Evolutionary conservation across 2,329 filamentous ascomycete genomes (phyloP).

Genomic region (Pseudogymnoascus sp.): DNA sequence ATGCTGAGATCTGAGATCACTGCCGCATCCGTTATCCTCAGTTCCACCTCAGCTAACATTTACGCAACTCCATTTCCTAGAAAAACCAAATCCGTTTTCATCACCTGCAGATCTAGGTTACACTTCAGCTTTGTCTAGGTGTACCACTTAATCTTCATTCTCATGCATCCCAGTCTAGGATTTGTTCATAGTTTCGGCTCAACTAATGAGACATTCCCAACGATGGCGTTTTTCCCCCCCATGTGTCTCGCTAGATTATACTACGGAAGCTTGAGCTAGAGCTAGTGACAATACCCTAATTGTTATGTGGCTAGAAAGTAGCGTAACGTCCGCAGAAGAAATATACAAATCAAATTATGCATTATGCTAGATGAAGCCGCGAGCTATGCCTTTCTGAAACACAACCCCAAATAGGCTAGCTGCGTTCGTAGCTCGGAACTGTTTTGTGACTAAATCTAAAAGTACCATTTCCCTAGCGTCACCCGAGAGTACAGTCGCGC

Average conservation of each 20-base stretch:
- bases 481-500: not conserved
- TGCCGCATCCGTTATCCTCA: not conserved
- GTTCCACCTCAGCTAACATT: not conserved
- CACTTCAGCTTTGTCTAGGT: not conserved
- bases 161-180: not conserved
- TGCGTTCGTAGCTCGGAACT: not conserved
- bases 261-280: not conserved
- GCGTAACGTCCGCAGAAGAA: not conserved
- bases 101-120: not conserved
- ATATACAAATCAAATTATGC: not conserved
- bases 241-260: not conserved
- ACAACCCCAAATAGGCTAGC: not conserved
- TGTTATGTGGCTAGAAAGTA: not conserved
- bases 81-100: not conserved
- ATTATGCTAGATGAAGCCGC: not conserved
- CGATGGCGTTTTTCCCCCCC: not conserved
- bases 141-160: not conserved
- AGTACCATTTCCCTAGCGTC: not conserved
- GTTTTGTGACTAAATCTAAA: not conserved
- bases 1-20: not conserved
- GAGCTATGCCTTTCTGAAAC: not conserved
- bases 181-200: not conserved
- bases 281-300: not conserved
- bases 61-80: not conserved
- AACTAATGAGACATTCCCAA: not conserved